These are phyloP conservation scores for Suillus decipiens DNA, from an alignment of 768 basidiomycete species.

Conservation along the genomic window DNA sequence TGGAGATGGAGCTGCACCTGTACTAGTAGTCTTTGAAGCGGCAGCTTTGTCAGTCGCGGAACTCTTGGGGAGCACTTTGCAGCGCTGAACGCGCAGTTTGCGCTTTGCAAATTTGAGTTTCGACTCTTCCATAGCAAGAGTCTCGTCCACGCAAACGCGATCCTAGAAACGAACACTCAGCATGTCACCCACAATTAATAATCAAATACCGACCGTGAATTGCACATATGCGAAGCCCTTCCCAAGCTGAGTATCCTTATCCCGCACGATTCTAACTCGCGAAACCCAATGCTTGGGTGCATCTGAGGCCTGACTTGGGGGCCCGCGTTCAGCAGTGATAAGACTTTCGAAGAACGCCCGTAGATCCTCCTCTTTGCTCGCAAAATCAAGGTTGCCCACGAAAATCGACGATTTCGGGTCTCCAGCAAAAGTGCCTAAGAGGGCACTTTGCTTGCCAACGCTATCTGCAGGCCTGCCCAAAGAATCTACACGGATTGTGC, in stretches of 20 bases:
- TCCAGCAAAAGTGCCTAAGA: conserved; percentile 30
- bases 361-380: conserved; percentile 87
- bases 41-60: conserved; percentile 15
- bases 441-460: conserved; percentile 24
- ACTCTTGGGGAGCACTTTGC: conserved; percentile 68
- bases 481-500: conserved; percentile 78
- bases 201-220: conserved; percentile 56
- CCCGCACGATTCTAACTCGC: conserved; percentile 85
- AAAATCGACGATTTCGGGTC: conserved; percentile 87
- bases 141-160: conserved; percentile 87
- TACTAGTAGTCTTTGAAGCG: conserved; percentile 19
- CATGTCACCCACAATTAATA: neutral
- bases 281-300: conserved; percentile 66
- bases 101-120: conserved; percentile 93
- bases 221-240: conserved; percentile 96
- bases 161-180: conserved; percentile 52
- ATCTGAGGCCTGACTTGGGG: conserved; percentile 40
- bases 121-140: conserved; percentile 74
- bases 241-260: conserved; percentile 89
- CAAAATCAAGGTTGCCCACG: conserved; percentile 92
- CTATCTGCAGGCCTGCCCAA: conserved; percentile 38
- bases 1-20: conserved; percentile 13
- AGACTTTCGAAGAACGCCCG: conserved; percentile 84
- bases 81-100: conserved; percentile 87
- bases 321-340: conserved; percentile 69